Base-by-base conservation (phyloP, 2,329 filamentous ascomycete genomes). In the Dendryphion nanum region DNA sequence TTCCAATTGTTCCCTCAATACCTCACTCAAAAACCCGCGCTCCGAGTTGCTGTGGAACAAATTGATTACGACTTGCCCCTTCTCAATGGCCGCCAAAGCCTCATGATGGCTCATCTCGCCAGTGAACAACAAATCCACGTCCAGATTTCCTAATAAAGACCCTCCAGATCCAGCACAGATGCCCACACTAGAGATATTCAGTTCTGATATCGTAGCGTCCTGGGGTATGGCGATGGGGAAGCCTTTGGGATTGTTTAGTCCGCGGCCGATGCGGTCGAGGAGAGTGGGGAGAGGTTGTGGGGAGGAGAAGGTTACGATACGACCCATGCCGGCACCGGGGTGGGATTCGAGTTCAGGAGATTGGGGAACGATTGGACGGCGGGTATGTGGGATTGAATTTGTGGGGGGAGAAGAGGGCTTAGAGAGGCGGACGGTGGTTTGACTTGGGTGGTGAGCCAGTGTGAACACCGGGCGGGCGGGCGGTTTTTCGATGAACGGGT, bases 11-110 rank as follows among this genome's bases (percentile, higher is more conserved):
- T 73, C 72, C 53, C 77, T 76, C 70, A 98, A 76, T 32, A 86
- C 80, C 42, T 83, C 75, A 41, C 76, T 76, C 54, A 98, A 67
- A 60, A 91, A 98, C 0, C 81, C 83, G 23, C 93, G 74, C 72
- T 98, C 93, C 0, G 87, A 93, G 65, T 97, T 97, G 53, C 86
- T 91, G 64, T 98, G 93, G 55, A 95, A 95, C 33, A 95, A 76
- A 28, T 84, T 85, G 35, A 97, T 79, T 1, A 97, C 86, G 38
- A 82, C 85, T 47, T 83, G 83, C 1, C 90, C 90, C 41, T 83
- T 79, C 71, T 96, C 90, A 18, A 86, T 88, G 1, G 89, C 88
- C 26, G 86, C 81, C 41, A 98, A 76, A 3, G 91, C 89, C 47
- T 93, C 89, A 62, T 98, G 93, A 62, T 98, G 93, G 55, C 81